Base-by-base conservation (phyloP, 1,284 basidiomycete species). In the Tausonia pullulans region DNA sequence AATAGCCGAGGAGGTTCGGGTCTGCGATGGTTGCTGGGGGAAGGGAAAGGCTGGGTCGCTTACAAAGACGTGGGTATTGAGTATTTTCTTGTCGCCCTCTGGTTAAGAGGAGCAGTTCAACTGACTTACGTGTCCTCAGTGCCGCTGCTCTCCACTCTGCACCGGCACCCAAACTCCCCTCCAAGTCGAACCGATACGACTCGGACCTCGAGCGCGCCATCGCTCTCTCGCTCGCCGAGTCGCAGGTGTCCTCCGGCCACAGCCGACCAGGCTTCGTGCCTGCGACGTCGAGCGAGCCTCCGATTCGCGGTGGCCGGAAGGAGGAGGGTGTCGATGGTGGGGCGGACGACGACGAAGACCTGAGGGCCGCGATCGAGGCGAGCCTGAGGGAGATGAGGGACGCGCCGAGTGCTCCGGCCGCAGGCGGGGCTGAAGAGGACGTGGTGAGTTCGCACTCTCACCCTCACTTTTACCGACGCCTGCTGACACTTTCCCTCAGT, bases 331-430 rank as follows among this genome's bases (percentile, higher is more conserved):
- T 68, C 61, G 66, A 69, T 4, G 54, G n/a, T 2, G 69, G 74
- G 54, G 69, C 72, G 45, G 73, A 70, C 59, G 77, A 84, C 11
- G 90, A 92, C 39, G 92, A 94, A 57, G 88, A 98, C 69, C 79
- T 99, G 39, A 85, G 83, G 62, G 89, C 95, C 11, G 96, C 96
- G 0, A 99, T 98, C 66, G 94, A 97, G 72, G 96, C 96, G 0
- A 93, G 89, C 72, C 76, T 99, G 69, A 82, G 86, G 10, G 96
- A 98, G 71, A 86, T 86, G 43, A 85, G 86, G 7, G 86, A 87
- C 0, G 83, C 81, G 66, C 85, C 90, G 1, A 90, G 87, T 70
- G 90, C 89, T 0, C 90, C 90, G 1, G 72, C 81, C 3, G 83
- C 80, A 9, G 71, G 27, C 2, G 27, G 82, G 3, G 82, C 85